A percentile compares a stretch with the other conserved stretches of the same genome.
Conservation (phyloP, 23 red algal genomes). For the Cyanidioschyzon merolae region DNA sequence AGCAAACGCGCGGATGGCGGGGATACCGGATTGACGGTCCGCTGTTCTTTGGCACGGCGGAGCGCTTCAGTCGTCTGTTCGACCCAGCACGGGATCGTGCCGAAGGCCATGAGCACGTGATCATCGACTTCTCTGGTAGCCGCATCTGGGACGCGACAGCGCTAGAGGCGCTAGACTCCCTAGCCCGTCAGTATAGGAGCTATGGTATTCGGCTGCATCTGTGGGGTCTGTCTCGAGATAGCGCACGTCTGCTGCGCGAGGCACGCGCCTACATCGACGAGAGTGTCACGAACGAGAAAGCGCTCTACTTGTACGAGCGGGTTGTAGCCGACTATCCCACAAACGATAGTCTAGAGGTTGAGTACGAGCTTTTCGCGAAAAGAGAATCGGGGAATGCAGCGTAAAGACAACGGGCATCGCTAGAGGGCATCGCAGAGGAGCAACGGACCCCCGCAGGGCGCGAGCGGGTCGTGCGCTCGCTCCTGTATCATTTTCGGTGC, state of each 20-base stretch:
- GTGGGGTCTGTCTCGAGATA: conserved; percentile 3
- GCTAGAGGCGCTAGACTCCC: conserved; percentile 9
- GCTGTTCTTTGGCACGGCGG: conserved; percentile 21
- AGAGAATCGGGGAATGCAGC: not conserved
- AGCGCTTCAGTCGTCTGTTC: conserved; percentile 11
- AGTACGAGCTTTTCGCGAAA: not conserved
- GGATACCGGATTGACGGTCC: conserved; percentile 17
- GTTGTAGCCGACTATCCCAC: conserved; percentile 1
- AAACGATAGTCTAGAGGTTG: conserved; percentile 1
- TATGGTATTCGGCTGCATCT: not conserved
- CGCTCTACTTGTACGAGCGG: not conserved
- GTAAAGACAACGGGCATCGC: not conserved
- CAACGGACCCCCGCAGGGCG: too few relatives aligned
- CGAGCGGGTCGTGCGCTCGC: too few relatives aligned
- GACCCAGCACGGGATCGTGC: not conserved
- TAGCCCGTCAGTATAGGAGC: not conserved
- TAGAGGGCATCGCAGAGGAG: too few relatives aligned
- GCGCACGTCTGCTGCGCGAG: not conserved
- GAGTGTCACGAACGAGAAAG: not conserved
- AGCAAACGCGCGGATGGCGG: not conserved
- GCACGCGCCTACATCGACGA: conserved; percentile 12
- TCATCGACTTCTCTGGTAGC: conserved; percentile 14
- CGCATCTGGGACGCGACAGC: conserved; percentile 14
- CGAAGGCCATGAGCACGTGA: conserved; percentile 1
- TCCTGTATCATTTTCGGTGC: too few relatives aligned